Base-by-base conservation (phyloP, 164 flowering plant genomes). In the Liquidambar formosana region DNA sequence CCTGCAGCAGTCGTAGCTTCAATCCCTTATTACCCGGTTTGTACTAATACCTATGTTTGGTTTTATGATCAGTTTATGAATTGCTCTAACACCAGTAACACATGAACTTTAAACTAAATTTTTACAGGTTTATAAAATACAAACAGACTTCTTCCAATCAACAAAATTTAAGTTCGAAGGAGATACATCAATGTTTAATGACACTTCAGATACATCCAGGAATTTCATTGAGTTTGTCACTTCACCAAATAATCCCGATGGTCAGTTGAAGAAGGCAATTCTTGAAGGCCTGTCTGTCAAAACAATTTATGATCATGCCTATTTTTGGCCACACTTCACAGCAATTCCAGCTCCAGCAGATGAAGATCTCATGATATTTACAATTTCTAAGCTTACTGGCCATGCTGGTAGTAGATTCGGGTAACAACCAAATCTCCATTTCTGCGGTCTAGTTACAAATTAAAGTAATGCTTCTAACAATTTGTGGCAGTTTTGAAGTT, bases 171-270 rank as follows among this genome's bases (percentile, higher is more conserved):
- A 73, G 62, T 89, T 78, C 62, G 51, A 70, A 64, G 91, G 91
- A 67, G 89, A 87, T 28, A 48, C 88, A 9, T 64, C 76, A 26
- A 13, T 68, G 18, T 81, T 80, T 85, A 78, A 65, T 59, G 84
- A 81, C 68, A 74, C 5, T 23, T 57, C 84, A 25, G 64, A 78
- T 69, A 13, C 48, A 5, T 38, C 59, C 0, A 22, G 13, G 1
- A 72, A 74, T 19, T 60, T 77, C 57, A 78, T 92, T 8, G 94
- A 90, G 79, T 77, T 93, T 69, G 93, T 93, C 19, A 86, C 92
- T 38, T 82, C 97, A 4, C 97, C 96, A 4, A 89, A 89, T 75
- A 93, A 93, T 73, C 96, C 94, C 0, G 93, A 93, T 73, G 88
- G 88, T 2, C 58, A 63, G 45, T 60, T 88, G 26, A 83, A 72